Percentiles rank a stretch among this genome's conserved stretches.
phyloP scores from a whole-genome alignment of 192 early-diverging fungal genomes.

The Diversispora epigaea region DNA sequence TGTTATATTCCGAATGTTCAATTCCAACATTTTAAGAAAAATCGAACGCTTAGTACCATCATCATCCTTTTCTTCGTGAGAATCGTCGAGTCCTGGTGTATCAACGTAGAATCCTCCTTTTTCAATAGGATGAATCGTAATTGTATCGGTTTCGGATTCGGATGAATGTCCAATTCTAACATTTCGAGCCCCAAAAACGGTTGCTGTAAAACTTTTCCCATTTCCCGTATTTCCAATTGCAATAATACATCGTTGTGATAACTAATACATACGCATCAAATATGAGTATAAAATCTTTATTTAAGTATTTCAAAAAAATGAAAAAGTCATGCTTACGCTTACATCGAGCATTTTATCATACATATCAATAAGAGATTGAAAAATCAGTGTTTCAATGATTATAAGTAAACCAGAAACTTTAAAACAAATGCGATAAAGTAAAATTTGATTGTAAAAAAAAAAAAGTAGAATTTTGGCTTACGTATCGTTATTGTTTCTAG shows the following conservation, averaged over 20 bases:
- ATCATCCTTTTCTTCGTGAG: slow-evolving; percentile 16
- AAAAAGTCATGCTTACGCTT: not conserved
- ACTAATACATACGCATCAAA: not conserved
- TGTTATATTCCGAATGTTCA: not conserved
- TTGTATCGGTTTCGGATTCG: not conserved
- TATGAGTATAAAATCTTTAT: not conserved
- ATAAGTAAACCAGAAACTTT: too few species aligned
- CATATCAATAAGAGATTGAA: too few species aligned
- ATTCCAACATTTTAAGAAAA: not conserved
- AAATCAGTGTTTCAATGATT: too few species aligned
- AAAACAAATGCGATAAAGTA: too few species aligned
- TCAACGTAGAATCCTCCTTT: slow-evolving; percentile 18
- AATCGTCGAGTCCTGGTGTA: slow-evolving; percentile 29
- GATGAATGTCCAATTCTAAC: slow-evolving; percentile 10
- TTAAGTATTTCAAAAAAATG: not conserved
- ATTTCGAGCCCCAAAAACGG: slow-evolving; percentile 20
- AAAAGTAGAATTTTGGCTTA: too few species aligned
- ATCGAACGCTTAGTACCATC: slow-evolving; percentile 8
- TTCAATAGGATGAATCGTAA: slow-evolving; percentile 11
- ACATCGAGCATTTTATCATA: too few species aligned
- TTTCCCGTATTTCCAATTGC: slow-evolving; percentile 7
- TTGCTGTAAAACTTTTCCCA: slow-evolving; percentile 33
- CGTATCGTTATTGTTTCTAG: too few species aligned
- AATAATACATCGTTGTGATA: slow-evolving; percentile 2
- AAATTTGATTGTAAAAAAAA: too few species aligned